phyloP scores from a whole-genome alignment of 179 eudicot species.

The Beta lomatogona region DNA sequence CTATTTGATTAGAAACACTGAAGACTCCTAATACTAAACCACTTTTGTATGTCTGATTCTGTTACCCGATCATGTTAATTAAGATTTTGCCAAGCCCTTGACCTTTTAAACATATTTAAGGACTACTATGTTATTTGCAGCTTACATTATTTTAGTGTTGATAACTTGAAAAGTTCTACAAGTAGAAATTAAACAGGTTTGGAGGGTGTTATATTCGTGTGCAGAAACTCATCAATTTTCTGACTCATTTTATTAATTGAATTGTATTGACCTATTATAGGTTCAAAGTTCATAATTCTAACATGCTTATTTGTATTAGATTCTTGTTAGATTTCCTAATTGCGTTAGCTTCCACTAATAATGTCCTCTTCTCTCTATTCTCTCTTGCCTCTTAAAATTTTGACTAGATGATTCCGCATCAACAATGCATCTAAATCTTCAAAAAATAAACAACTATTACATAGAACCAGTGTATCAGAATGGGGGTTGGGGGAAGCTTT shows the following conservation, averaged over 20 bases:
- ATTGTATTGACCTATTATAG: background rate
- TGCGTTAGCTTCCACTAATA: background rate
- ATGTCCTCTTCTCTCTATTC: background rate
- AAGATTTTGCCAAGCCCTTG: background rate
- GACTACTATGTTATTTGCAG: background rate
- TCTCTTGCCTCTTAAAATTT: background rate
- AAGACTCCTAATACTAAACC: background rate
- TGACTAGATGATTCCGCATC: background rate
- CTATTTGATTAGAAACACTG: background rate
- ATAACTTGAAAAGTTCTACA: background rate
- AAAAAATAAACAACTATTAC: background rate
- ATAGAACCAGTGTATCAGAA: background rate
- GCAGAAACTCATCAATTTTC: background rate
- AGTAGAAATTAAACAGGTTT: background rate
- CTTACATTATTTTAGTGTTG: slow-evolving; percentile 1
- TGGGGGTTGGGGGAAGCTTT: background rate
- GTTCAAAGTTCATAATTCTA: background rate
- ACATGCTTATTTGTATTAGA: background rate
- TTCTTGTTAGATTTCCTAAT: background rate
- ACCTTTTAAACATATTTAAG: background rate
- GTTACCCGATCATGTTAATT: background rate
- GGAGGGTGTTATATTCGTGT: background rate
- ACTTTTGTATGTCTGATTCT: background rate
- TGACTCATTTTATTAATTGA: background rate
- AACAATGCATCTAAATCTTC: background rate